Conservation (phyloP, 2,329 filamentous ascomycete genomes). For the Camptophora hylomeconis region DNA sequence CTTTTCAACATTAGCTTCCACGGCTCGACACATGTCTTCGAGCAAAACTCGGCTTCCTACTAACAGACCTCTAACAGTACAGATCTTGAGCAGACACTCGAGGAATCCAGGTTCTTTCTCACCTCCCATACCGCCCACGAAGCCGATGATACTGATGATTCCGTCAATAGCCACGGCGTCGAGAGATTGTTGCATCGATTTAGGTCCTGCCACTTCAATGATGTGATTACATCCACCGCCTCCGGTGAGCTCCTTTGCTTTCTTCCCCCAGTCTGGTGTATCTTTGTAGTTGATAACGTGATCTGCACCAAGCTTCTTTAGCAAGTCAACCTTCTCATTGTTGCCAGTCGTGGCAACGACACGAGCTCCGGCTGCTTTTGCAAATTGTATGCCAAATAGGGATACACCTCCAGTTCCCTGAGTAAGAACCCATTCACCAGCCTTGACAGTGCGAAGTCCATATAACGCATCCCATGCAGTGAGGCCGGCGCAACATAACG, state of each 20-base stretch:
- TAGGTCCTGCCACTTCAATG: slow-evolving; percentile 52
- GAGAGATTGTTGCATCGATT: slow-evolving; percentile 45
- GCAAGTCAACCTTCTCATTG: slow-evolving; percentile 38
- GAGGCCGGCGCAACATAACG: slow-evolving; percentile 47
- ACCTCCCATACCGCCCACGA: slow-evolving; percentile 31
- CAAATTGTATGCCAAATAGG: slow-evolving; percentile 31
- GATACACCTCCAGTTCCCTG: slow-evolving; percentile 50
- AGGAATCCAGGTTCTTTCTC: slow-evolving; percentile 36
- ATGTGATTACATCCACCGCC: slow-evolving; percentile 49
- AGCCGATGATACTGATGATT: slow-evolving; percentile 38
- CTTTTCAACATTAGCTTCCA: slow-evolving; percentile 45
- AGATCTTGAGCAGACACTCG: slow-evolving; percentile 36
- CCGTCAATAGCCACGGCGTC: slow-evolving; percentile 36
- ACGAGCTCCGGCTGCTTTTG: slow-evolving; percentile 36
- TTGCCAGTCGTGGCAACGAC: slow-evolving; percentile 49
- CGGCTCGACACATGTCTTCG: slow-evolving; percentile 45
- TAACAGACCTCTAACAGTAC: slow-evolving; percentile 44
- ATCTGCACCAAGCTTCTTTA: slow-evolving; percentile 44
- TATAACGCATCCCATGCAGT: slow-evolving; percentile 56
- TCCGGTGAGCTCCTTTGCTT: slow-evolving; percentile 38
- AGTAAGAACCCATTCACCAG: slow-evolving; percentile 44
- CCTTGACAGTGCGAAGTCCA: slow-evolving; percentile 39
- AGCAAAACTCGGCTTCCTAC: slow-evolving; percentile 44
- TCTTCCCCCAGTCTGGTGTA: slow-evolving; percentile 45
- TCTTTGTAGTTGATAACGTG: slow-evolving; percentile 49